A percentile compares a stretch with the other conserved stretches of the same genome.
phyloP scores from a whole-genome alignment of 306 rosid genomes.

The Citrullus colocynthis region DNA sequence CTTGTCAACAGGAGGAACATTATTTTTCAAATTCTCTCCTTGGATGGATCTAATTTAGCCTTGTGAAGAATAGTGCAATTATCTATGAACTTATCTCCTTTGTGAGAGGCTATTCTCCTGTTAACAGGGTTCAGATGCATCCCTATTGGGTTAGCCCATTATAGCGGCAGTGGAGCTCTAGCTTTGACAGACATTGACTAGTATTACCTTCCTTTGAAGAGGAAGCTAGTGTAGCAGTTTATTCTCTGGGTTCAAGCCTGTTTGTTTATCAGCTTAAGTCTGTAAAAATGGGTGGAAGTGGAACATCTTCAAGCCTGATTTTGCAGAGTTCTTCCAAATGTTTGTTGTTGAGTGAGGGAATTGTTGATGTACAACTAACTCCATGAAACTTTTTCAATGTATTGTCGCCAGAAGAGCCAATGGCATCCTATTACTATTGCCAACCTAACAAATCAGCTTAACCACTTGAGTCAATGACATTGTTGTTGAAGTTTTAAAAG shows the following conservation, averaged over 20 bases:
- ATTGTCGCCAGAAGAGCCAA: background rate
- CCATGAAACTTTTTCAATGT: background rate
- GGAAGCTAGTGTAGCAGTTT: background rate
- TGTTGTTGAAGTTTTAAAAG: background rate
- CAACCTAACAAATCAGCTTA: background rate
- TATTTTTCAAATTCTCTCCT: background rate
- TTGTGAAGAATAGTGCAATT: background rate
- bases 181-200: background rate
- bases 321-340: background rate
- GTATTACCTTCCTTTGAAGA: background rate
- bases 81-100: background rate
- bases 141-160: background rate
- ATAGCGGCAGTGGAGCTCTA: background rate
- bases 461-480: background rate
- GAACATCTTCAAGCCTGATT: background rate
- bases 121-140: background rate
- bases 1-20: background rate
- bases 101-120: background rate
- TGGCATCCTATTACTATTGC: background rate
- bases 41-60: background rate
- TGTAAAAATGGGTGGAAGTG: background rate
- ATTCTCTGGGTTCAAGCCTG: background rate
- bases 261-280: background rate
- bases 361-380: background rate
- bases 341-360: background rate